Conservation (phyloP, 257 asterid genomes). For the Buddleja alternifolia region DNA sequence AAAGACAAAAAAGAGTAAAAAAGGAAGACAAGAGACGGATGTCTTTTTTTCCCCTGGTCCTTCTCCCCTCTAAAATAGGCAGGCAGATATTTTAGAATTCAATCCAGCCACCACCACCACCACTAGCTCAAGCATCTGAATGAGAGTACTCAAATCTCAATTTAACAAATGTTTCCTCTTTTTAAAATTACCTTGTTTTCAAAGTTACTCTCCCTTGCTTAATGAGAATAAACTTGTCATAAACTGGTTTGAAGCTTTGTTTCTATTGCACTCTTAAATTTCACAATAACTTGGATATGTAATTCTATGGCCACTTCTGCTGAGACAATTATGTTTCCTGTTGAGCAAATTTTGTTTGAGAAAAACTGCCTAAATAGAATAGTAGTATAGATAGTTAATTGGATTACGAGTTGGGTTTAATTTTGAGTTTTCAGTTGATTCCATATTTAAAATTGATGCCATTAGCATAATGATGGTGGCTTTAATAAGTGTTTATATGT, state of each 20-base stretch:
- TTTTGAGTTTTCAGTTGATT: background rate
- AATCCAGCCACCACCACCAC: background rate
- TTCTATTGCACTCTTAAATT: background rate
- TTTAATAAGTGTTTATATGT: background rate
- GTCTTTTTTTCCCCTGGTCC: background rate
- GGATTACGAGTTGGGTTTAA: conserved; percentile 8
- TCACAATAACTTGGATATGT: background rate
- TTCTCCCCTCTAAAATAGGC: too few species aligned
- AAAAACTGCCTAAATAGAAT: background rate
- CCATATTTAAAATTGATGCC: background rate
- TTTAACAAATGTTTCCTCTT: background rate
- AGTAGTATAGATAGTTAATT: too few species aligned
- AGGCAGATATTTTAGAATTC: background rate
- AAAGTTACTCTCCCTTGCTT: background rate
- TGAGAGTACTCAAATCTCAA: background rate
- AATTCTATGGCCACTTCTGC: background rate
- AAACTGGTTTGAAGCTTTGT: background rate
- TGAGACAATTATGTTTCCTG: conserved; percentile 1
- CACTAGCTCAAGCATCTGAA: background rate
- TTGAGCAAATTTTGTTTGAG: background rate
- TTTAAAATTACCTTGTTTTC: background rate
- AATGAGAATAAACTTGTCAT: background rate
- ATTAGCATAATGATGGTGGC: background rate
- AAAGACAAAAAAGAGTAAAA: background rate
- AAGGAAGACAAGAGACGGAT: background rate